These are phyloP conservation scores for Buddleja alternifolia DNA, from an alignment of 257 asterid genomes.

Conservation along the genomic window DNA sequence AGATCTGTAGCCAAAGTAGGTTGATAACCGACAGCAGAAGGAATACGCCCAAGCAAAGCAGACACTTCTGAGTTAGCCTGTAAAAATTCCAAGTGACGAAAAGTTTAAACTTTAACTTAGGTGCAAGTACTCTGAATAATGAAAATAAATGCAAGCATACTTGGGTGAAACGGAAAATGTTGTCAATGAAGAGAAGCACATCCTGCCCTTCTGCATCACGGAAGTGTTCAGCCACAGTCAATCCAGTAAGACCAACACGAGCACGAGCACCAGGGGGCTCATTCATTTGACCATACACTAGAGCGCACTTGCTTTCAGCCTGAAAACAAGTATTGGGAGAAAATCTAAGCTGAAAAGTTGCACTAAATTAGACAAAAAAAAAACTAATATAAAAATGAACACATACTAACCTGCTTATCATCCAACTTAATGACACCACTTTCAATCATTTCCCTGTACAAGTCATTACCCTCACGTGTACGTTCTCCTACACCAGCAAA, in stretches of 20 bases:
- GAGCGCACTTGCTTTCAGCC: constrained; percentile 97
- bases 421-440: constrained; percentile 99
- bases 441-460: constrained; percentile 98
- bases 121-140: not conserved
- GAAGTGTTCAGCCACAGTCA: constrained; percentile 98
- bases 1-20: constrained; percentile 99
- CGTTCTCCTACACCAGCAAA: constrained; percentile 98
- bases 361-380: constrained; percentile 1
- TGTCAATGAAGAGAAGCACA: constrained; percentile 98
- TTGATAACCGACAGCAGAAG: constrained; percentile 99
- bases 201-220: constrained; percentile 99
- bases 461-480: constrained; percentile 97
- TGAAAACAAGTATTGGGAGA: constrained; percentile 28
- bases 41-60: constrained; percentile 99
- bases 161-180: constrained; percentile 97
- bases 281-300: constrained; percentile 98
- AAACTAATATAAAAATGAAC: not conserved
- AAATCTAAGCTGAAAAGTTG: not conserved
- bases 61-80: constrained; percentile 99
- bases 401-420: constrained; percentile 77
- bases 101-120: not conserved
- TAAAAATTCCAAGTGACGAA: not conserved
- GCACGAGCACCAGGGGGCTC: constrained; percentile 99
- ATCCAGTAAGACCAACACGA: constrained; percentile 97
- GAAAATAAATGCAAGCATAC: constrained; percentile 36